Evolutionary conservation across 148 eudicot species (phyloP).

Genomic region (Salicornia ramosissima): DNA sequence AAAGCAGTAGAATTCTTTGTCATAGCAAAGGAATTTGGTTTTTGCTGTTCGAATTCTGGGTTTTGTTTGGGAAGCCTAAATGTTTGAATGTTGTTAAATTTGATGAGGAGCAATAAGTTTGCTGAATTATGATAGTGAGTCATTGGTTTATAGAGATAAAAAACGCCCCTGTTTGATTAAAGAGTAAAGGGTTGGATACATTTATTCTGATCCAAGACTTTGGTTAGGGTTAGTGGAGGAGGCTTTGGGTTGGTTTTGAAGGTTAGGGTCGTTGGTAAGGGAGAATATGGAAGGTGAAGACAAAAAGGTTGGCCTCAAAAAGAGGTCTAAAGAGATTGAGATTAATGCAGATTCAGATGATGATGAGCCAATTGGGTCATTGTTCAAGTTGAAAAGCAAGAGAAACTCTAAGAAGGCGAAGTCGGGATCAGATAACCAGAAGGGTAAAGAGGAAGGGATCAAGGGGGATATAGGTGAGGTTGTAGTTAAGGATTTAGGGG

Average conservation of each 20-base stretch:
- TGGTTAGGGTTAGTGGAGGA: constrained; percentile 26
- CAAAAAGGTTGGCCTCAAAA: constrained; percentile 45
- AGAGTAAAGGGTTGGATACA: constrained; percentile 5
- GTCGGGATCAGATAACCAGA: constrained; percentile 36
- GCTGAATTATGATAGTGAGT: constrained; percentile 21
- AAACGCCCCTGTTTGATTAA: constrained; percentile 16
- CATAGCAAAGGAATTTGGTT: constrained; percentile 23
- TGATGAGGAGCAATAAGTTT: not conserved
- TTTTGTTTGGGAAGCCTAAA: constrained; percentile 9
- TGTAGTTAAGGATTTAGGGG: constrained; percentile 49
- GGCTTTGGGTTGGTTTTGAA: constrained; percentile 10
- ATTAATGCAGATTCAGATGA: constrained; percentile 57
- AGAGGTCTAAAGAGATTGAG: constrained; percentile 41
- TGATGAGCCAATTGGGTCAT: constrained; percentile 75
- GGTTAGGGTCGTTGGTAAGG: constrained; percentile 28
- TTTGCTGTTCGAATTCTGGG: constrained; percentile 25
- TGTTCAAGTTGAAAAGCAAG: constrained; percentile 62
- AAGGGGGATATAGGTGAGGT: constrained; percentile 30
- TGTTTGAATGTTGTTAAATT: constrained; percentile 24
- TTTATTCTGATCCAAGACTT: constrained; percentile 12
- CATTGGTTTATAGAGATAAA: constrained; percentile 16
- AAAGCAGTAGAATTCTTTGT: constrained; percentile 12
- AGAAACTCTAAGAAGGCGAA: constrained; percentile 50
- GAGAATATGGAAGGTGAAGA: constrained; percentile 63
- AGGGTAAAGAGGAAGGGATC: constrained; percentile 30